These are phyloP conservation scores for Trichoderma brevicompactum DNA, from an alignment of 2,329 filamentous ascomycete species.

Conservation along the genomic window DNA sequence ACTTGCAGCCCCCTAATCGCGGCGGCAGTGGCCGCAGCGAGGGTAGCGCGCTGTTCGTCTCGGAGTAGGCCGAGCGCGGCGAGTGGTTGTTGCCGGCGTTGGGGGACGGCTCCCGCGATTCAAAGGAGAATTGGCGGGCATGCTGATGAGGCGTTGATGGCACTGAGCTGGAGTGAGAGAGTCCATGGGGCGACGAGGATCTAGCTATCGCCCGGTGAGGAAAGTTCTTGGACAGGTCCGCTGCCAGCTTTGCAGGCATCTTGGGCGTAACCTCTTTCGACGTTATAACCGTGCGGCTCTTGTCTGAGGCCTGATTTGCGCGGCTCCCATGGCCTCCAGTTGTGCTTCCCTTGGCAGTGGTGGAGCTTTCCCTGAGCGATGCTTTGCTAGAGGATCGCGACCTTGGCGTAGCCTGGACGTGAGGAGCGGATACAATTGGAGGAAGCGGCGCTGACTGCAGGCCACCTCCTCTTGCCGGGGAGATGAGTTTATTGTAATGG, in stretches of 20 bases:
- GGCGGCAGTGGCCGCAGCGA: conserved; percentile 68
- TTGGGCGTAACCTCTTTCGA: conserved; percentile 58
- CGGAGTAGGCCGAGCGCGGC: conserved; percentile 86
- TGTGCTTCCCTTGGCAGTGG: conserved; percentile 51
- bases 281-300: conserved; percentile 66
- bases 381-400: conserved; percentile 65
- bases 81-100: conserved; percentile 78
- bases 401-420: conserved; percentile 60
- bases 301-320: conserved; percentile 58
- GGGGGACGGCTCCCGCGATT: conserved; percentile 79
- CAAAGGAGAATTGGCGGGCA: conserved; percentile 78
- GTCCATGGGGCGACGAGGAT: conserved; percentile 39
- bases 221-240: conserved; percentile 40
- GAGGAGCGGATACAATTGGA: conserved; percentile 59
- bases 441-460: conserved; percentile 61
- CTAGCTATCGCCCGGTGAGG: conserved; percentile 39
- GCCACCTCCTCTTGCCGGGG: conserved; percentile 58
- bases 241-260: conserved; percentile 53
- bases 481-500: conserved; percentile 68
- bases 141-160: conserved; percentile 92
- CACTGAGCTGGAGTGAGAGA: conserved; percentile 78
- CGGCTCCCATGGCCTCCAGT: conserved; percentile 69
- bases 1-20: conserved; percentile 72
- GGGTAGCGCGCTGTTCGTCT: conserved; percentile 76
- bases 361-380: conserved; percentile 56